Base-by-base conservation (phyloP, 139 green algal genomes). In the Chlorella sp. region DNA sequence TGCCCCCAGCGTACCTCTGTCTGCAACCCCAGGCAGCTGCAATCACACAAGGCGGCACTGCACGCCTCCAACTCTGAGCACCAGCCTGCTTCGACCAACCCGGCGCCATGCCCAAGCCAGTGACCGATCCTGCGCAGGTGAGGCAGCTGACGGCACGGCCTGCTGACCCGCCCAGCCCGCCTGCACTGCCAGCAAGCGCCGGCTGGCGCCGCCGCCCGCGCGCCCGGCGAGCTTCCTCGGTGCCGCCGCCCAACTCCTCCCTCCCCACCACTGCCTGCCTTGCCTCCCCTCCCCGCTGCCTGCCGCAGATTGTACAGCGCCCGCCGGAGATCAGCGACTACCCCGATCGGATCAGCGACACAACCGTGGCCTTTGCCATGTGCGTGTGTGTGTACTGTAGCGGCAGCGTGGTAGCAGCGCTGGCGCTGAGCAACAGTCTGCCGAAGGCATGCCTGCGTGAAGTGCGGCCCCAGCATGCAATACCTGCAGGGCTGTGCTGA, bases 351-450 rank as follows among this genome's bases (percentile, higher is more conserved):
- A 82, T 82, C 25, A 72, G 56, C 34, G 81, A 86, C 47, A 86
- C 64, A 20, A 86, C 81, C 4, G 81, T 86, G n/a, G 81, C 68
- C 18, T 86, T 86, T 86, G 81, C 81, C 41, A 82, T 82, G 51
- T 60, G 13, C 51, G 51, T 51, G 44, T n/a, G n/a, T n/a, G n/a
- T n/a, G n/a, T n/a, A n/a, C n/a, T n/a, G n/a, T n/a, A n/a, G n/a
- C n/a, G n/a, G n/a, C n/a, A n/a, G n/a, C n/a, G n/a, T n/a, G n/a
- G n/a, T n/a, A n/a, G n/a, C n/a, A n/a, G n/a, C n/a, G n/a, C n/a
- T n/a, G n/a, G n/a, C n/a, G n/a, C n/a, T n/a, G n/a, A n/a, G n/a
- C n/a, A n/a, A n/a, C n/a, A n/a, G n/a, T n/a, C n/a, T n/a, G n/a
- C n/a, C n/a, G n/a, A n/a, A n/a, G n/a, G n/a, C n/a, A n/a, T n/a